A percentile compares a stretch with the other conserved stretches of the same genome.
Evolutionary conservation across 352 stramenopile species (phyloP).

Genomic region (Pythium dissotocum): DNA sequence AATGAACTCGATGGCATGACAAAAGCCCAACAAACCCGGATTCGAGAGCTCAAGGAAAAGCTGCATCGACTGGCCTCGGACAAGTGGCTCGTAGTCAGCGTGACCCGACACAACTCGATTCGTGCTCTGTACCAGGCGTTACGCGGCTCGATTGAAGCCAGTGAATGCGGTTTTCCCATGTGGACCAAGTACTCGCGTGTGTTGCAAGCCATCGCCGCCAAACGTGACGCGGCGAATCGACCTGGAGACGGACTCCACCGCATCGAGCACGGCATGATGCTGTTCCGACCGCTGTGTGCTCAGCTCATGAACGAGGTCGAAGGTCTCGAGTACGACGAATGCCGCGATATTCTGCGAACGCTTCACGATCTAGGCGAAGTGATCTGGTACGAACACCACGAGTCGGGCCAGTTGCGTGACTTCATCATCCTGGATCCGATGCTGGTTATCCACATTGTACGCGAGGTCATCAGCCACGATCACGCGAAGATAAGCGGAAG

Average conservation of each 20-base stretch:
- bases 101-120: too few relatives aligned
- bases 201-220: neutral
- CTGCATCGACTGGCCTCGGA: too few relatives aligned
- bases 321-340: constrained; percentile 8
- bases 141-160: too few relatives aligned
- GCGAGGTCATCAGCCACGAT: neutral
- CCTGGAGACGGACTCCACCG: neutral
- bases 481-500: neutral
- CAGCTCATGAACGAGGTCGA: constrained; percentile 12
- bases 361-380: constrained; percentile 23
- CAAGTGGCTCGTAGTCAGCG: too few relatives aligned
- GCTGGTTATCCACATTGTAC: constrained; percentile 26
- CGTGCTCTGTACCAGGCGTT: too few relatives aligned
- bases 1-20: too few relatives aligned
- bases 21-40: neutral
- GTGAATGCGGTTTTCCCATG: neutral
- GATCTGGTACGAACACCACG: constrained; percentile 21
- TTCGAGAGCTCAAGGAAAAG: neutral
- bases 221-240: neutral
- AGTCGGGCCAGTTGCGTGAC: neutral
- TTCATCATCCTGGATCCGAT: constrained; percentile 24
- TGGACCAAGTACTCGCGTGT: neutral
- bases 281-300: neutral
- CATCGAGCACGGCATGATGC: constrained; percentile 6
- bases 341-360: constrained; percentile 5